Evolutionary conservation across 2,329 filamentous ascomycete species (phyloP).

Genomic region (Talaromyces sp.): DNA sequence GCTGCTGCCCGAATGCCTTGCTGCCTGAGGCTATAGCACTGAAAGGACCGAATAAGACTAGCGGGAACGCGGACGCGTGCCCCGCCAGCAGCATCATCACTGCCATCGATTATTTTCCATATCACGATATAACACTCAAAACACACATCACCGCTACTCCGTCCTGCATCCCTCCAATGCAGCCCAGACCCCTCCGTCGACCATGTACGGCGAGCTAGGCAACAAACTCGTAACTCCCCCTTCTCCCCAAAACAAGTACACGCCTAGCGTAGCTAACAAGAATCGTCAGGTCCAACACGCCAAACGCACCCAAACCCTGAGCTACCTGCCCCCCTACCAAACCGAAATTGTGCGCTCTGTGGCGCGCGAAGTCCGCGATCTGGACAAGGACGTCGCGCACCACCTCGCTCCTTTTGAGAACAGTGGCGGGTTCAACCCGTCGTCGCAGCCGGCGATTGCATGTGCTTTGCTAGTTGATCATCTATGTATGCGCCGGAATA

Average conservation of each 20-base stretch:
- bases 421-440: conserved; percentile 62
- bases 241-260: not conserved
- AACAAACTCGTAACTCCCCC: conserved; percentile 65
- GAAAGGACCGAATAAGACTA: not conserved
- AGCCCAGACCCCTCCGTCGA: not conserved
- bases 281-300: conserved; percentile 75
- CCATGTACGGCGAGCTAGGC: conserved; percentile 82
- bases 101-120: not conserved
- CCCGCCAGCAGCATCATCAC: not conserved
- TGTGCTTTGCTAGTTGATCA: conserved; percentile 90
- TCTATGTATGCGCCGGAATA: conserved; percentile 90
- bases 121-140: not conserved
- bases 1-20: no score
- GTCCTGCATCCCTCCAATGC: not conserved
- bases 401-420: conserved; percentile 78
- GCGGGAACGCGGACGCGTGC: not conserved
- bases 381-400: conserved; percentile 76
- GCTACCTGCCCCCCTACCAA: conserved; percentile 85
- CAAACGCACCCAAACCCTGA: conserved; percentile 83
- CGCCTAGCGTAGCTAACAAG: not conserved
- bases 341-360: conserved; percentile 83
- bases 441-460: conserved; percentile 73
- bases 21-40: not conserved
- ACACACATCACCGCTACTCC: no score
- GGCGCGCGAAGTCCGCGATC: conserved; percentile 84